Evolutionary conservation across 805 yeast species (phyloP), one percentile per base, ranked within the genome.

Genomic region (Pichia manshurica): DNA sequence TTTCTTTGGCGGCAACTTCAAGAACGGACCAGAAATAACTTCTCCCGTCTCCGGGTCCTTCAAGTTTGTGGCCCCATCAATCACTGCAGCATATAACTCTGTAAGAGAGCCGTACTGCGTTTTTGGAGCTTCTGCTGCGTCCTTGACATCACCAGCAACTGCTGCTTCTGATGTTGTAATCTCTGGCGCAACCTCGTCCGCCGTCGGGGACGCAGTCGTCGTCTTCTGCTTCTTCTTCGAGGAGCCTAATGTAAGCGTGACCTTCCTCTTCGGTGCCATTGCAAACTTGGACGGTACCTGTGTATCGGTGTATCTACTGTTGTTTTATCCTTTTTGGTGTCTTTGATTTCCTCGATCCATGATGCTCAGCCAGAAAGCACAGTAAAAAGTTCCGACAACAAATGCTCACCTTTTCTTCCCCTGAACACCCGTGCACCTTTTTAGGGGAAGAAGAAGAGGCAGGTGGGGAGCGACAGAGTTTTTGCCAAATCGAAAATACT

Each of bases 1-100:
- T 60, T 83, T 81, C 54, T 81, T 77, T 23, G 84, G 73, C 5
- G 96, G 96, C 36, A 87, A 68, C 57, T 77, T 79, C 49, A 79
- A 61, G 64, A 87, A 87, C 63, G 78, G 77, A 52, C 75, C 68
- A 42, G 65, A 48, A 45, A 69, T 57, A 60, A 49, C 66, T 63
- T 54, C 71, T n/a, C 40, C 49, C 3, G 53, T 42, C 9, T 34
- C 25, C 6, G 47, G 33, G 42, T 56, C 60, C 39, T 51, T 48
- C 6, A 57, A 35, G n/a, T 45, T 39, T 3, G 44, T 20, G 4
- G 48, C 47, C 9, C 33, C 41, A 5, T 39, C 47, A 16, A 56
- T 47, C 0, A 47, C 35, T 9, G 48, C 43, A 7, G 39, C 39
- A 21, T 44, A 54, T 23, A 53, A 53, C 21, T 45, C 39, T 1